Base-by-base conservation (phyloP, 257 asterid species). In the Capsicum pubescens region DNA sequence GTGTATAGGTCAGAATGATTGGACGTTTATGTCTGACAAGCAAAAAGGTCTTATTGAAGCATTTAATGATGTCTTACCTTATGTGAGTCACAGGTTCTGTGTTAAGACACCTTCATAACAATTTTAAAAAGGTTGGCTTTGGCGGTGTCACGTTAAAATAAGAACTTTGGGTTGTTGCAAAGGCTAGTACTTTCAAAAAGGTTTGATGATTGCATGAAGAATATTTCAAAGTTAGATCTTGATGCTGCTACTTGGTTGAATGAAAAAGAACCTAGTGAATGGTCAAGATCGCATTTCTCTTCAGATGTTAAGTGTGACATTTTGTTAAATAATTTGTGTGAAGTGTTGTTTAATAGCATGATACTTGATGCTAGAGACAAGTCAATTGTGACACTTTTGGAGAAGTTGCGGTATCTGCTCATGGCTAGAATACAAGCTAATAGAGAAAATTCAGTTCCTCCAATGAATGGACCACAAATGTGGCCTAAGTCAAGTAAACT, bases 371-470 rank as follows among this genome's bases (percentile, higher is more conserved):
- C 32, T 26, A 26, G 32, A 26, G 32, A 26, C 32, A 26, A 26
- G 32, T 26, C 32, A 26, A 26, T 26, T 26, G 32, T 26, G 32
- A 26, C 32, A 26, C 32, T 26, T 26, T 19, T 82, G n/a, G 83
- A 72, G 39, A 76, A 60, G n/a, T n/a, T 60, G 26, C 13, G 67
- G 8, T 60, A 60, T 60, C 35, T n/a, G 6, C 3, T 26, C 8
- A 70, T 85, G 85, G 82, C 39, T 12, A 85, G 83, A 19, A 14
- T 81, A 17, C 64, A 46, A 15, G 9, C 39, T 14, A 39, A 81
- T 16, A 70, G 58, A 26, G 63, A 60, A 3, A 70, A 32, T 1
- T 78, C 66, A 3, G 35, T n/a, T n/a, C n/a, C n/a, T n/a, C n/a
- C n/a, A n/a, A n/a, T n/a, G n/a, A n/a, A n/a, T 79, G 54, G 32